Conservation (phyloP, 2,329 filamentous ascomycete species). For the Sclerotinia trifoliorum region DNA sequence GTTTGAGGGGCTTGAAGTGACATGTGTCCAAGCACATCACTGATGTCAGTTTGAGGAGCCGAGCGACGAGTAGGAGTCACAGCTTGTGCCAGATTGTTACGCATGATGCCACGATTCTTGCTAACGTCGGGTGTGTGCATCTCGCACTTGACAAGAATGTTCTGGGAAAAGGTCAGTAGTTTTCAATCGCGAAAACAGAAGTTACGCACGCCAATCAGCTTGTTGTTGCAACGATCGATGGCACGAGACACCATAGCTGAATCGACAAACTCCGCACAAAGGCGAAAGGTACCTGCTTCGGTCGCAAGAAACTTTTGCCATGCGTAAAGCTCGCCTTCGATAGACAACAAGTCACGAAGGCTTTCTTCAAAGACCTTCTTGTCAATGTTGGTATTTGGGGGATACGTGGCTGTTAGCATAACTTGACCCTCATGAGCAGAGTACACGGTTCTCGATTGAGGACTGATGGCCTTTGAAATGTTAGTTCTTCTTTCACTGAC, state of each 20-base stretch:
- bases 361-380: slow-evolving; percentile 42
- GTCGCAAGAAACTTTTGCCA: slow-evolving; percentile 46
- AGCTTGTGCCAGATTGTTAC: slow-evolving; percentile 6
- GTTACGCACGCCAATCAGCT: slow-evolving; percentile 29
- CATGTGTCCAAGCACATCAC: slow-evolving; percentile 20
- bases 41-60: slow-evolving; percentile 12
- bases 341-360: slow-evolving; percentile 46
- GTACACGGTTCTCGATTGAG: slow-evolving; percentile 24
- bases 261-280: slow-evolving; percentile 55
- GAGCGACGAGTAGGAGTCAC: slow-evolving; percentile 25
- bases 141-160: slow-evolving; percentile 22
- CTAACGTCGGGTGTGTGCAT: slow-evolving; percentile 25
- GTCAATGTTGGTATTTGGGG: slow-evolving; percentile 28
- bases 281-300: slow-evolving; percentile 47
- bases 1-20: slow-evolving; percentile 21
- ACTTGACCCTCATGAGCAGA: slow-evolving; percentile 57
- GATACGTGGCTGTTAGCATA: slow-evolving; percentile 48
- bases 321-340: slow-evolving; percentile 53
- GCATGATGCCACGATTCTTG: background rate
- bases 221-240: slow-evolving; percentile 44
- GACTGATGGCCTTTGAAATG: slow-evolving; percentile 38
- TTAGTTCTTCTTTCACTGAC: background rate
- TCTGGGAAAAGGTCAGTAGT: slow-evolving; percentile 19
- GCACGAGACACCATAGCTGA: slow-evolving; percentile 46
- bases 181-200: background rate